phyloP scores from a whole-genome alignment of 1,284 basidiomycete species.

The Apiotrichum porosum region DNA sequence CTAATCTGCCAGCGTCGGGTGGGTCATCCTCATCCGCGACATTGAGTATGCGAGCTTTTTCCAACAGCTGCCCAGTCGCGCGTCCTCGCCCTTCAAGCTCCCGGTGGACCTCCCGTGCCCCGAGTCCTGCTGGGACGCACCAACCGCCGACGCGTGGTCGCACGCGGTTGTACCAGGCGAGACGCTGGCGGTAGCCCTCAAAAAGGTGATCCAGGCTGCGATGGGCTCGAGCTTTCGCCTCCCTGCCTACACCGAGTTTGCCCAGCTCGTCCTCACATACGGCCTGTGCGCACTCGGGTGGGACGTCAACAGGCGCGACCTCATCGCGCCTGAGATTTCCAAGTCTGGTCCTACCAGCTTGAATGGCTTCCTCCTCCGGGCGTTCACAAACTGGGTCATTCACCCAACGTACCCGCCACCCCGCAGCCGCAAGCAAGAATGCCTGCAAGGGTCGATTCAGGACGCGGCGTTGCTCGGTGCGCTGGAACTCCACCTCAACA shows the following conservation, averaged over 20 bases:
- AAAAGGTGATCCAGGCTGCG: background rate
- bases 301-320: conserved; percentile 7
- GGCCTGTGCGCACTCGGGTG: conserved; percentile 5
- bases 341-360: background rate
- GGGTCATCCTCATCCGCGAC: conserved; percentile 8
- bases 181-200: conserved; percentile 6
- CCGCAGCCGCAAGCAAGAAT: background rate
- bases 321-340: conserved; percentile 4
- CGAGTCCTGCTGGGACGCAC: conserved; percentile 7
- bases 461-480: background rate
- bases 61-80: conserved; percentile 5
- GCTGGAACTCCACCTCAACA: conserved; percentile 1
- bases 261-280: conserved; percentile 4
- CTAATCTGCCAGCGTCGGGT: background rate
- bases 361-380: background rate
- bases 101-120: conserved; percentile 5
- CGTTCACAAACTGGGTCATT: background rate
- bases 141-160: conserved; percentile 1
- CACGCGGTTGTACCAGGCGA: background rate
- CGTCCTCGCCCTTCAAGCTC: conserved; percentile 2
- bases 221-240: too few relatives aligned
- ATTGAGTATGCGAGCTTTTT: conserved; percentile 11
- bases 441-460: conserved; percentile 1
- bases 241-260: conserved; percentile 4
- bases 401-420: background rate